Evolutionary conservation across 2,329 filamentous ascomycete species (phyloP), one percentile per base, ranked within the genome.

Genomic region (Parascedosporium putredinis): DNA sequence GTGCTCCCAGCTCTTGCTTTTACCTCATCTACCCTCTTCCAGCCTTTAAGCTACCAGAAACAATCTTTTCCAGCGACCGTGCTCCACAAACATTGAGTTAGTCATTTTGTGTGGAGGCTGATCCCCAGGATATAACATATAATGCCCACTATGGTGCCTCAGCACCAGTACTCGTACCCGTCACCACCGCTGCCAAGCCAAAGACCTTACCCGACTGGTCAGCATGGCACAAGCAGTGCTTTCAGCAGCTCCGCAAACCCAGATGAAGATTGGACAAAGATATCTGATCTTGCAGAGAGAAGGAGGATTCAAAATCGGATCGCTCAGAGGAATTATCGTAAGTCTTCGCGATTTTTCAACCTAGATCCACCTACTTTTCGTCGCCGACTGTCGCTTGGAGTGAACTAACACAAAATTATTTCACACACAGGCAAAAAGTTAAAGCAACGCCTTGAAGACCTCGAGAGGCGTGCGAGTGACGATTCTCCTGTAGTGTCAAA

Each of bases 261-360:
- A 50, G 90, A 96, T 63, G 91, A 97, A 71, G 91, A 97, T 72
- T 97, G 91, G 91, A 96, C 91, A 64, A 95, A 96, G 80, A 95
- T 97, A 65, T 95, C 91, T 51, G 91, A 97, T 67, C 83, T 97
- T 53, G 91, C 90, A 47, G 91, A 97, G 71, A 83, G 93, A 62
- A 78, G 90, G 61, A 81, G 90, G 64, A 95, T 96, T 72, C 90
- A 97, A 71, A 97, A 97, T 72, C 83, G 91, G 59, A 96, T 97
- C 75, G 91, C 91, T 58, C 91, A 97, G 71, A 84, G 90, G 61
- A 95, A 95, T 74, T 96, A 96, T 73, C 89, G 89, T 95, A 75
- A 65, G 83, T 77, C 36, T 27, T 8, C 16, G 24, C 25, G 36
- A 6, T n/a, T n/a, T 40, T n/a, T 40, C 14, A 40, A n/a, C n/a